A percentile compares a stretch with the other conserved stretches of the same genome.
Evolutionary conservation across 2,329 filamentous ascomycete species (phyloP).

Genomic region (Trichoderma sp.): DNA sequence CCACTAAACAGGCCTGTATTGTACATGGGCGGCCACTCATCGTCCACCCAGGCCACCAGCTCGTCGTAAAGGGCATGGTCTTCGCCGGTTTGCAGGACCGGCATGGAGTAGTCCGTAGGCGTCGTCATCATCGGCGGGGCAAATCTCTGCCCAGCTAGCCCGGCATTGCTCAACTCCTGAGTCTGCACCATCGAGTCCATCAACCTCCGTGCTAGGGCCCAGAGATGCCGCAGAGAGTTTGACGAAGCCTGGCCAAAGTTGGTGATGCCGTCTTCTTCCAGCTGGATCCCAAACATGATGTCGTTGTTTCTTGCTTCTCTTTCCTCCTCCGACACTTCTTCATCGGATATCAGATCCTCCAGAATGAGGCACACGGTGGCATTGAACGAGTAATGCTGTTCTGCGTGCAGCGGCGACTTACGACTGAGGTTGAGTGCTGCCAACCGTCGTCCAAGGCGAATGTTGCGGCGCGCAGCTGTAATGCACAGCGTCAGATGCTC

Average conservation of each 20-base stretch:
- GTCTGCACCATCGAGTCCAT: constrained; percentile 27
- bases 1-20: constrained; percentile 29
- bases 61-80: constrained; percentile 39
- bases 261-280: constrained; percentile 44
- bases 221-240: constrained; percentile 42
- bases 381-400: constrained; percentile 53
- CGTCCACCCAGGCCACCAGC: constrained; percentile 41
- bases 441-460: constrained; percentile 46
- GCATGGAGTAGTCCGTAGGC: constrained; percentile 29
- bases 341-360: constrained; percentile 43
- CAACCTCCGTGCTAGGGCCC: constrained; percentile 39
- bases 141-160: constrained; percentile 26
- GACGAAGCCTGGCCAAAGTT: constrained; percentile 33
- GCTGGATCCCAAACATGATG: constrained; percentile 43
- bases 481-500: constrained; percentile 42
- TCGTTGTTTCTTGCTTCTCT: constrained; percentile 31
- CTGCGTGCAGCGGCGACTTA: constrained; percentile 44
- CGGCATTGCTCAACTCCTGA: constrained; percentile 21
- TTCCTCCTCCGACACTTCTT: constrained; percentile 28
- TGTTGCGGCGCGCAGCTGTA: constrained; percentile 48
- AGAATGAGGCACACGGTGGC: constrained; percentile 51
- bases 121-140: constrained; percentile 29
- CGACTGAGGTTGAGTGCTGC: constrained; percentile 38
- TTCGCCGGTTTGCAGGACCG: constrained; percentile 34
- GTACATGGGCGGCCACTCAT: constrained; percentile 39